Percentiles rank a stretch among this genome's conserved stretches.
phyloP scores from a whole-genome alignment of 73 alveolate species.

The Paramecium primaurelia region DNA sequence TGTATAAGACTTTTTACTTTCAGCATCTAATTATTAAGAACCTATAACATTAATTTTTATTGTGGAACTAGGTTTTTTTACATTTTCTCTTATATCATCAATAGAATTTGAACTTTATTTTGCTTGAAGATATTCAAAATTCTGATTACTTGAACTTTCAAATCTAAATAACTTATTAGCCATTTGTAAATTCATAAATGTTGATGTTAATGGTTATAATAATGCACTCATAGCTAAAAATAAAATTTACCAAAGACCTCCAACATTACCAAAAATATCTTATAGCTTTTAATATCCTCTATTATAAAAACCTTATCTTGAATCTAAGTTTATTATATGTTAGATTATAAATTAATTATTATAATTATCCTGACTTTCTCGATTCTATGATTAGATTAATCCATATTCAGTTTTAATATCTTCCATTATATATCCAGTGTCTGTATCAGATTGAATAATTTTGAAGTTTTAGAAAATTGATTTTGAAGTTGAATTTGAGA shows the following conservation, averaged over 20 bases:
- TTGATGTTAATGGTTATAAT: neutral
- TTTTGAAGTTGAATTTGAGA: conserved; percentile 1
- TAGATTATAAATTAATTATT: neutral
- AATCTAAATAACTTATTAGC: conserved; percentile 42
- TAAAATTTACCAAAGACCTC: neutral
- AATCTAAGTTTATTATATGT: neutral
- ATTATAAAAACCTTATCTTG: neutral
- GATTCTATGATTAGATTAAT: neutral
- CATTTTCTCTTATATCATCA: neutral
- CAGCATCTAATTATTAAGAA: neutral
- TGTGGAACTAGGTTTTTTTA: neutral
- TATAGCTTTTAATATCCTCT: neutral
- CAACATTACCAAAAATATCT: neutral
- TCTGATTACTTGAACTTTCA: neutral
- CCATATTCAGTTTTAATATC: neutral
- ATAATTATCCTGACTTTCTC: neutral
- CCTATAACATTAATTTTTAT: neutral
- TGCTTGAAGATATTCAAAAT: neutral
- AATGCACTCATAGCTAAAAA: neutral
- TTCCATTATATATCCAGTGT: neutral
- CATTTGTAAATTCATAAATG: conserved; percentile 10
- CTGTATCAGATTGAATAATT: neutral
- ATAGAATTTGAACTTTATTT: neutral
- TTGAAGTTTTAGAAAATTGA: neutral
- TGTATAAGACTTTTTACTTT: neutral